Evolutionary conservation across 306 rosid genomes (phyloP).

Genomic region (Acacia confusa): DNA sequence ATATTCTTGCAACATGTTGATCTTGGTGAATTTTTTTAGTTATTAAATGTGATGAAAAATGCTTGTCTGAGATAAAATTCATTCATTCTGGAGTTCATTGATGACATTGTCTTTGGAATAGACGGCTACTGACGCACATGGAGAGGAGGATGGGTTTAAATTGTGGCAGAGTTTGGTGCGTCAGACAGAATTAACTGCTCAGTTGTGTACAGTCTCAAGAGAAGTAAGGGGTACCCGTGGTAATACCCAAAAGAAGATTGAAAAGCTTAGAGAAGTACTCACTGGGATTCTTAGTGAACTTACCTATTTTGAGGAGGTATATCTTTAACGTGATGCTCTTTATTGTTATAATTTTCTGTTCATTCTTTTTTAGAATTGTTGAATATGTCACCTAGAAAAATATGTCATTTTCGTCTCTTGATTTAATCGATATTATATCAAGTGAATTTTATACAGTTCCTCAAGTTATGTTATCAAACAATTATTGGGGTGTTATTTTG

Average conservation of each 20-base stretch:
- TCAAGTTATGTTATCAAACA: slow-evolving; percentile 16
- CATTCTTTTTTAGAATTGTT: background rate
- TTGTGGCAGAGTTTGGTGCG: slow-evolving; percentile 95
- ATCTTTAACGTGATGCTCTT: slow-evolving; percentile 25
- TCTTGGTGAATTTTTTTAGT: slow-evolving; percentile 3
- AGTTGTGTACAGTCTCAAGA: slow-evolving; percentile 83
- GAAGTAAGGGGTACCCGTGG: slow-evolving; percentile 94
- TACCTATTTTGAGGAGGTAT: slow-evolving; percentile 94
- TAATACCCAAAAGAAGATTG: slow-evolving; percentile 93
- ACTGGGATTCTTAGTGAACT: slow-evolving; percentile 97
- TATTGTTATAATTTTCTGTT: slow-evolving; percentile 13
- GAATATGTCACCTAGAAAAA: slow-evolving; percentile 15
- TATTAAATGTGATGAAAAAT: slow-evolving; percentile 19
- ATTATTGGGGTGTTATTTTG: slow-evolving; percentile 30
- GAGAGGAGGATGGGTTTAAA: slow-evolving; percentile 88
- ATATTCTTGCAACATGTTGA: slow-evolving; percentile 11
- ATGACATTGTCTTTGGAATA: slow-evolving; percentile 35
- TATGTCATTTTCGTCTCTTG: background rate
- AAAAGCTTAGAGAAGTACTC: slow-evolving; percentile 94
- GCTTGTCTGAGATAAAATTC: slow-evolving; percentile 13
- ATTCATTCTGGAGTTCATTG: slow-evolving; percentile 32
- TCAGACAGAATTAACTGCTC: slow-evolving; percentile 96
- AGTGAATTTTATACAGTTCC: slow-evolving; percentile 21
- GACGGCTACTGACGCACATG: slow-evolving; percentile 67
- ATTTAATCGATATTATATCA: slow-evolving; percentile 19